Percentiles rank a stretch among this genome's conserved stretches.
phyloP scores from a whole-genome alignment of 1,139 yeast species.

The Yamadazyma triangularis region DNA sequence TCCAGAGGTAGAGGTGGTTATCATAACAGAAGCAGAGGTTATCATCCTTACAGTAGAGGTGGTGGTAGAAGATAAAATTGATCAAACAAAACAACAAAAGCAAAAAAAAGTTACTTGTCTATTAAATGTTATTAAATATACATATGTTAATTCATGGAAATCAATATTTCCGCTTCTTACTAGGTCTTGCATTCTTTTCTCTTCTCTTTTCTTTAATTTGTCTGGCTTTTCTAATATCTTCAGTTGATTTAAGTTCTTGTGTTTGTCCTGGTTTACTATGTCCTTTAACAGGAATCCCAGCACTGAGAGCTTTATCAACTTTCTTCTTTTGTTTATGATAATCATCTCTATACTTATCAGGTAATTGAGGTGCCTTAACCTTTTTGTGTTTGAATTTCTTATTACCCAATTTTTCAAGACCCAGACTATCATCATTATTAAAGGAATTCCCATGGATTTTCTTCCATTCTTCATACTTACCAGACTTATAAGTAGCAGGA shows the following conservation, averaged over 20 bases:
- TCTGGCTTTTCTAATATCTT: slow-evolving; percentile 78
- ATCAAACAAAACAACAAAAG: too few relatives aligned
- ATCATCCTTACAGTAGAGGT: slow-evolving; percentile 27
- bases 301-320: slow-evolving; percentile 73
- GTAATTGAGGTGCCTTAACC: slow-evolving; percentile 77
- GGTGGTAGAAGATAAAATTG: too few relatives aligned
- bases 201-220: slow-evolving; percentile 62
- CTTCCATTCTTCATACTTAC: slow-evolving; percentile 90
- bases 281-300: slow-evolving; percentile 75
- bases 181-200: slow-evolving; percentile 85
- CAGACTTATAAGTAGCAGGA: slow-evolving; percentile 90
- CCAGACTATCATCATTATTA: slow-evolving; percentile 15
- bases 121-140: not conserved
- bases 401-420: slow-evolving; percentile 10
- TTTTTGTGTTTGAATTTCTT: slow-evolving; percentile 66
- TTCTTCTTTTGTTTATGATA: slow-evolving; percentile 79
- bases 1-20: slow-evolving; percentile 14
- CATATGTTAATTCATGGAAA: not conserved
- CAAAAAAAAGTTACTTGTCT: not conserved
- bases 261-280: slow-evolving; percentile 45
- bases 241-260: slow-evolving; percentile 64
- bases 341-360: slow-evolving; percentile 87
- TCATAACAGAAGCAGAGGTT: slow-evolving; percentile 17
- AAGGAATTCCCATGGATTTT: slow-evolving; percentile 34
- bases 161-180: slow-evolving; percentile 16